Percentiles rank a stretch among this genome's conserved stretches.
phyloP scores from a whole-genome alignment of 352 stramenopile genomes.

The Phytophthora fragariae region DNA sequence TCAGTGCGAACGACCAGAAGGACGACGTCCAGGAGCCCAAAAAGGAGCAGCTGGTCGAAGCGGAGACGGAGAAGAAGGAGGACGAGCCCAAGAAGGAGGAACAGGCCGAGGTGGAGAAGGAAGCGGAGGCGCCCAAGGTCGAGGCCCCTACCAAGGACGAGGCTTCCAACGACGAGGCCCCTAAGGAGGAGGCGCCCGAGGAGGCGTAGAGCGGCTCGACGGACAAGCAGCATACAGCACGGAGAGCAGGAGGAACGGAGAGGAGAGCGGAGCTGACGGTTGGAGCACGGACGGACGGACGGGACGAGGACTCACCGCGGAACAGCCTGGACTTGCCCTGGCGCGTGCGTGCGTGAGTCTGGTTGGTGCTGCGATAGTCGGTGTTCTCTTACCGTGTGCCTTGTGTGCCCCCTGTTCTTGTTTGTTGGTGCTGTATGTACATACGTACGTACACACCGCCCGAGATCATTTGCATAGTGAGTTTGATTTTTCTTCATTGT shows the following conservation, averaged over 20 bases:
- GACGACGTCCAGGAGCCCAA: slow-evolving; percentile 21
- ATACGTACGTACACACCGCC: slow-evolving; percentile 20
- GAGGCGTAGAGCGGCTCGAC: slow-evolving; percentile 27
- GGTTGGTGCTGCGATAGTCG: slow-evolving; percentile 46
- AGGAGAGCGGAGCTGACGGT: slow-evolving; percentile 22
- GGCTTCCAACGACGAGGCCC: slow-evolving; percentile 20
- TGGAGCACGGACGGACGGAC: slow-evolving; percentile 26
- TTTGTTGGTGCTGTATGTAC: slow-evolving; percentile 46
- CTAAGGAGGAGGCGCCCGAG: slow-evolving; percentile 25
- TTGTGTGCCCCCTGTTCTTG: slow-evolving; percentile 48
- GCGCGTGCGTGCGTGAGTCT: slow-evolving; percentile 49
- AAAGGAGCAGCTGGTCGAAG: slow-evolving; percentile 9
- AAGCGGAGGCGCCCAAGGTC: slow-evolving; percentile 10
- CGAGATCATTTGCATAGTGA: slow-evolving; percentile 46
- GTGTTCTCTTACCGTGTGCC: slow-evolving; percentile 50
- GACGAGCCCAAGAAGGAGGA: slow-evolving; percentile 16
- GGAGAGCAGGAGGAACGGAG: slow-evolving; percentile 24
- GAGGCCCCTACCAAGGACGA: slow-evolving; percentile 14
- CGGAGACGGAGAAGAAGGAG: slow-evolving; percentile 21
- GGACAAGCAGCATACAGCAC: slow-evolving; percentile 17
- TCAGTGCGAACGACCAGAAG: slow-evolving; percentile 18
- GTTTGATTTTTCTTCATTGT: slow-evolving; percentile 50
- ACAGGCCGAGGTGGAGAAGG: slow-evolving; percentile 17
- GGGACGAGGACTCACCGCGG: slow-evolving; percentile 28
- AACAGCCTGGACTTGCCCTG: slow-evolving; percentile 31